Base-by-base conservation (phyloP, 495 filamentous ascomycete species). In the Neurospora intermedia region DNA sequence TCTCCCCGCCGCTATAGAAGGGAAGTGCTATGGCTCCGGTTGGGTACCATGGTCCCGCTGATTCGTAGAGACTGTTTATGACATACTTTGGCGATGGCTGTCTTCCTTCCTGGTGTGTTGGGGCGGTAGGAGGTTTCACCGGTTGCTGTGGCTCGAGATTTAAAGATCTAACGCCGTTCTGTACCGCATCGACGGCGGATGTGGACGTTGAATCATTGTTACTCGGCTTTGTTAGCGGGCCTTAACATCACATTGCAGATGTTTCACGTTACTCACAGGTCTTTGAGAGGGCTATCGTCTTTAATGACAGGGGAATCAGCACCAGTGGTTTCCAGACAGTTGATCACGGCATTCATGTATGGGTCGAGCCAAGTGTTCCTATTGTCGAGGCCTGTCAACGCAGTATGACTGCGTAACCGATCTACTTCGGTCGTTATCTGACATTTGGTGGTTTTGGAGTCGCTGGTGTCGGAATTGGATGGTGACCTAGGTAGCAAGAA, bases 331-430 rank as follows among this genome's bases (percentile, higher is more conserved):
- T 74, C 69, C 7, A 70, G 11, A 18, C 74, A 74, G n/a, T 71
- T 62, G 38, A 73, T 38, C 11, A 80, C 69, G 15, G 73, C 73
- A 11, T 76, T 69, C 27, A 80, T 46, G 27, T 76, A 80, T 6
- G 69, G 31, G 1, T 41, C 73, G 0, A 80, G 71, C 11, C 70
- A 71, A 5, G 70, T 35, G 2, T 73, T 54, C 35, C 69, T 41
- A 20, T 73, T 41, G 31, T 40, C 18, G 9, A 69, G 66, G 7
- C 31, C 40, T 6, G 41, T 38, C 11, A 40, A 54, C 23, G 41
- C 46, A 16, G 41, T 35, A 31, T 73, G 35, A 3, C 38, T 27
- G 16, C 62, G 70, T 13, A 79, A 8, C 18, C 73, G 42, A 8
- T 76, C 69, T 6, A 77, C 73, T 20, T 80, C 72, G n/a, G 54